A percentile compares a stretch with the other conserved stretches of the same genome.
Conservation (phyloP, 23 red algal genomes). For the Gracilaria vermiculophylla region DNA sequence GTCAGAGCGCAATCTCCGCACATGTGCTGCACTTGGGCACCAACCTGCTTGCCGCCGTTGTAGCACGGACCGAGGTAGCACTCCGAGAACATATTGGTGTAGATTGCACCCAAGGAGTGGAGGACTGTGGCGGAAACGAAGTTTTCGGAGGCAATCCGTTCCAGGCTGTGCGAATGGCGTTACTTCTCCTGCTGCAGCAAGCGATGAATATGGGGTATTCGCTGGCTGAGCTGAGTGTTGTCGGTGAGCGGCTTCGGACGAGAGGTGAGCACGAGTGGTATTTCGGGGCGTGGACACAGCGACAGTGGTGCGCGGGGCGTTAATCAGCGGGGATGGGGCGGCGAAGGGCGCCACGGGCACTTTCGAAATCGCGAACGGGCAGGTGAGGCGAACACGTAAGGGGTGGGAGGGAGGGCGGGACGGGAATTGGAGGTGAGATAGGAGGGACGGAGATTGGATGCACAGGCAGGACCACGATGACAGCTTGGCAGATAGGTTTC, state of each 20-base stretch:
- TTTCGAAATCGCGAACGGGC: neutral
- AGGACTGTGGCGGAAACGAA: slow-evolving; percentile 83
- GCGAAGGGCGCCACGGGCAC: neutral
- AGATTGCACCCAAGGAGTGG: slow-evolving; percentile 83
- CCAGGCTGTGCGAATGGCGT: slow-evolving; percentile 78
- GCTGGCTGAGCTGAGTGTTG: slow-evolving; percentile 7
- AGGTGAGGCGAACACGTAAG: no score
- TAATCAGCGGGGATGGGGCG: neutral
- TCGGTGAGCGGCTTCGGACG: neutral
- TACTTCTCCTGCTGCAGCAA: slow-evolving; percentile 67
- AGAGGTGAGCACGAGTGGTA: neutral
- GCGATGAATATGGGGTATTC: slow-evolving; percentile 64
- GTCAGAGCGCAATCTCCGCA: slow-evolving; percentile 73
- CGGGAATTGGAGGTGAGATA: no score
- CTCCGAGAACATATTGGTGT: slow-evolving; percentile 99
- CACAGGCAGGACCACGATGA: no score
- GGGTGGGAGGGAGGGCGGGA: no score
- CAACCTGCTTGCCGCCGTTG: slow-evolving; percentile 89
- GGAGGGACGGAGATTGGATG: no score
- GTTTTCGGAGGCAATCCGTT: slow-evolving; percentile 92
- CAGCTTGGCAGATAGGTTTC: no score
- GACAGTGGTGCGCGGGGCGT: neutral
- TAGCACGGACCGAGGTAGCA: slow-evolving; percentile 84
- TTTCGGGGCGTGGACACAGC: neutral
- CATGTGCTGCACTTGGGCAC: slow-evolving; percentile 81